phyloP scores from a whole-genome alignment of 139 green algal species.

The Chlorella sp. region DNA sequence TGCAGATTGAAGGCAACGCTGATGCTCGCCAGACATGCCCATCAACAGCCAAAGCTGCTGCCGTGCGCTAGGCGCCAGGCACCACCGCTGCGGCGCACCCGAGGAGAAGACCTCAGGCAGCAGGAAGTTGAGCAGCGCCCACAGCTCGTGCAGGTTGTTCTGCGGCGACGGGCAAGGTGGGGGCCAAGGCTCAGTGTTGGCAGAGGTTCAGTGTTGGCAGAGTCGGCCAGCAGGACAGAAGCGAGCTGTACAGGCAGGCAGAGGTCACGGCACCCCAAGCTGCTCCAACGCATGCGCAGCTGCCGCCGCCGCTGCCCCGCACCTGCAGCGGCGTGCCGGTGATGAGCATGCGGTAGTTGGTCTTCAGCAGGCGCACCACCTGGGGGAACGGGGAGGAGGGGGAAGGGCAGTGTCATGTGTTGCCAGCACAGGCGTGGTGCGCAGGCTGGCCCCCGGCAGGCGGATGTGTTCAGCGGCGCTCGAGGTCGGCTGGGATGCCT shows the following conservation, averaged over 20 bases:
- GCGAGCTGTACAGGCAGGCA: too few species aligned
- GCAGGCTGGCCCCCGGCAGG: too few species aligned
- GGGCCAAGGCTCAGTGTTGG: too few species aligned
- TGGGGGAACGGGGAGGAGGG: conserved; percentile 36
- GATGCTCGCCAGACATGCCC: not conserved
- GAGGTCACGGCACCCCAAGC: too few species aligned
- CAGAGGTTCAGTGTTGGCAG: too few species aligned
- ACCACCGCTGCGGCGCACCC: not conserved
- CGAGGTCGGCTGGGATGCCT: too few species aligned
- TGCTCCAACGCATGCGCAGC: too few species aligned
- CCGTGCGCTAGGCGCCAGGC: not conserved
- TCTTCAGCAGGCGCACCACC: conserved; percentile 87
- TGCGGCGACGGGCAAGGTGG: conserved; percentile 50
- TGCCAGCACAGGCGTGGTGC: too few species aligned
- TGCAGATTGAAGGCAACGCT: not conserved
- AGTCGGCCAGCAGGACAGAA: too few species aligned
- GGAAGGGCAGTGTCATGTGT: not conserved
- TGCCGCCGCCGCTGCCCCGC: conserved; percentile 41
- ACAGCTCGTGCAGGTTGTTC: conserved; percentile 94
- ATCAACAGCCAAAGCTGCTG: not conserved
- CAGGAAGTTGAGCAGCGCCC: conserved; percentile 99
- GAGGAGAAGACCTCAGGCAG: conserved; percentile 95
- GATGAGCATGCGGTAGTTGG: conserved; percentile 98
- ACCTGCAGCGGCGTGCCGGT: conserved; percentile 93
- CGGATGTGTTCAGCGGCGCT: too few species aligned